Percentiles rank a stretch among this genome's conserved stretches.
phyloP scores from a whole-genome alignment of 2,329 filamentous ascomycete genomes.

The Botrytis galanthina region DNA sequence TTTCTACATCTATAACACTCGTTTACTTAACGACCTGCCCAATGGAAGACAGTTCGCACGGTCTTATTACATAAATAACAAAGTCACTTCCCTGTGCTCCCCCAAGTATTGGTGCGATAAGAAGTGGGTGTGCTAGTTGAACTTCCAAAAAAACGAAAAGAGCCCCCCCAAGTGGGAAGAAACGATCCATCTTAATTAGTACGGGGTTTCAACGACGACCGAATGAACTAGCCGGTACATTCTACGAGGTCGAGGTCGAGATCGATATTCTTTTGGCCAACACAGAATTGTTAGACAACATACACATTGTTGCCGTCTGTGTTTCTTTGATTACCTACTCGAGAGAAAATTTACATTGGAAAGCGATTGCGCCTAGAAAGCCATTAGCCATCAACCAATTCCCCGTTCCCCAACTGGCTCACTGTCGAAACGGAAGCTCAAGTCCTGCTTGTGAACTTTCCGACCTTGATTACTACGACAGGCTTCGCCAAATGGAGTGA shows the following conservation, averaged over 20 bases:
- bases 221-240: background rate
- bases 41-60: background rate
- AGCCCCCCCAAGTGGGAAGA: background rate
- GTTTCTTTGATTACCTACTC: no score
- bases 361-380: background rate
- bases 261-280: background rate
- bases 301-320: background rate
- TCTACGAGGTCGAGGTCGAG: background rate
- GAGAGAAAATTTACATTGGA: background rate
- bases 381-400: background rate
- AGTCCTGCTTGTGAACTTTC: background rate
- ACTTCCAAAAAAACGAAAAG: background rate
- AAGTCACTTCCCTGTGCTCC: background rate
- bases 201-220: background rate
- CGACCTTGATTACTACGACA: background rate
- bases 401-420: background rate
- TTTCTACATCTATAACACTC: background rate
- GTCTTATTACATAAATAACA: constrained; percentile 2
- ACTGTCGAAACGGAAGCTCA: background rate
- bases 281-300: background rate
- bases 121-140: background rate
- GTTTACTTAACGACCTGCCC: background rate
- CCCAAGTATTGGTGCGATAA: background rate
- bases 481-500: background rate
- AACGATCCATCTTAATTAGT: background rate